phyloP scores from a whole-genome alignment of 2,329 filamentous ascomycete genomes.

The Hypocreales sp. region DNA sequence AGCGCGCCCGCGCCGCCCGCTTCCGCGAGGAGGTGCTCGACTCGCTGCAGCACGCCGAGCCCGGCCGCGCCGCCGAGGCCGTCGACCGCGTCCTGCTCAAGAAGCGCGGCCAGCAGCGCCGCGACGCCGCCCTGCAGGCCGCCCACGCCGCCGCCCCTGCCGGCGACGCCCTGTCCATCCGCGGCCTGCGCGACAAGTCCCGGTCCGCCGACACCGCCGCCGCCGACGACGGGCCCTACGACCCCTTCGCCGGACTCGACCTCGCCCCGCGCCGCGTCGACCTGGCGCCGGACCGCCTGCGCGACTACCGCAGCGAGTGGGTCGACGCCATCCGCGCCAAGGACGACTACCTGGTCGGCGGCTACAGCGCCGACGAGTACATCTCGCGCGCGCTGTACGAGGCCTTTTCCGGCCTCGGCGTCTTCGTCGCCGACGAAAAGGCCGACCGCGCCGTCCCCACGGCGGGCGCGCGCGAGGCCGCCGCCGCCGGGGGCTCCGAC shows the following conservation, averaged over 20 bases:
- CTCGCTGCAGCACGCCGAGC: constrained; percentile 45
- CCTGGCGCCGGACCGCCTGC: constrained; percentile 30
- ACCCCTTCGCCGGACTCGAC: constrained; percentile 68
- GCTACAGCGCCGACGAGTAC: constrained; percentile 73
- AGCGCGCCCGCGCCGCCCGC: constrained; percentile 46
- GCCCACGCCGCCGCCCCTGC: constrained; percentile 12
- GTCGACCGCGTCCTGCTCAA: constrained; percentile 52
- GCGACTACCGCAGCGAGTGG: constrained; percentile 61
- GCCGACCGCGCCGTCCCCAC: constrained; percentile 19
- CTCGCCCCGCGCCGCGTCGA: constrained; percentile 56
- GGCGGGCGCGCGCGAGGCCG: constrained; percentile 19
- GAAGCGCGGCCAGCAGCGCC: constrained; percentile 45
- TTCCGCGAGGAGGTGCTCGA: constrained; percentile 55
- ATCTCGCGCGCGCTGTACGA: constrained; percentile 69
- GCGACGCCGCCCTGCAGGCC: constrained; percentile 18
- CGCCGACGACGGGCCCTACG: constrained; percentile 57
- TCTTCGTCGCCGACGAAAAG: constrained; percentile 73
- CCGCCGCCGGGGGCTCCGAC: too few species aligned
- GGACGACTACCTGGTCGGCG: constrained; percentile 54
- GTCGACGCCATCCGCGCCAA: constrained; percentile 53
- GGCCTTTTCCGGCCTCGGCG: constrained; percentile 76
- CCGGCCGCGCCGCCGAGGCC: constrained; percentile 42
- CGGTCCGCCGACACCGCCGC: constrained; percentile 25
- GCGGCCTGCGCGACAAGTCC: constrained; percentile 57
- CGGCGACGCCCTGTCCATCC: constrained; percentile 43